Percentiles rank a stretch among this genome's conserved stretches.
Evolutionary conservation across 192 early-diverging fungal genomes (phyloP).

Genomic region (Podila epicladia): DNA sequence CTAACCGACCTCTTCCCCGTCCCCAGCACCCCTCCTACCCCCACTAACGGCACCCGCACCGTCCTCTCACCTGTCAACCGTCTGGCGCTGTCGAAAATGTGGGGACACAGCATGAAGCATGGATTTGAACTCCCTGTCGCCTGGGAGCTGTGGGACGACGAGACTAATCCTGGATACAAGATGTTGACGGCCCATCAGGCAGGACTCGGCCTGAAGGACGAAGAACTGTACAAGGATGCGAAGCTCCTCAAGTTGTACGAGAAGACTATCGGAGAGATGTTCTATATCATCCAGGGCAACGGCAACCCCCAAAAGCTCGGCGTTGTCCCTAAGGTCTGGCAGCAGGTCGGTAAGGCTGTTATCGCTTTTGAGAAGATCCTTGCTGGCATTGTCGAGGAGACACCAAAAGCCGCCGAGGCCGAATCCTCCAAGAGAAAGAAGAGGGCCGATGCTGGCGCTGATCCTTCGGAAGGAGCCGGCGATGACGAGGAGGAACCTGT

Average conservation of each 20-base stretch:
- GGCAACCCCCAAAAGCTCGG: background rate
- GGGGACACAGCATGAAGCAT: conserved; percentile 22
- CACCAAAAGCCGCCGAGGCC: background rate
- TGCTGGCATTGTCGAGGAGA: conserved; percentile 36
- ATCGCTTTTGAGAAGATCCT: conserved; percentile 63
- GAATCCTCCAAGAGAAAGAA: background rate
- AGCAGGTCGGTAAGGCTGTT: conserved; percentile 50
- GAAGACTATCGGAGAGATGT: conserved; percentile 48
- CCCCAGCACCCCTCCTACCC: background rate
- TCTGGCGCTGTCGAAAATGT: conserved; percentile 15
- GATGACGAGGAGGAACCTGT: background rate
- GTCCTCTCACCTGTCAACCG: conserved; percentile 8
- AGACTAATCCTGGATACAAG: conserved; percentile 5
- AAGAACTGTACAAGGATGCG: conserved; percentile 60
- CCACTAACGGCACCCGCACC: background rate
- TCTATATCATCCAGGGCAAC: conserved; percentile 31
- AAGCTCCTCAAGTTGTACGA: conserved; percentile 53
- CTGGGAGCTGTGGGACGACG: conserved; percentile 1
- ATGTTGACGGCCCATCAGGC: conserved; percentile 7
- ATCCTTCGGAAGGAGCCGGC: background rate
- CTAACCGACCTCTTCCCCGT: conserved; percentile 43
- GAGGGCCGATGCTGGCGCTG: background rate
- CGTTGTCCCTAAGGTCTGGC: conserved; percentile 21
- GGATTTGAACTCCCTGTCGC: conserved; percentile 10
- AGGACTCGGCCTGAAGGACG: conserved; percentile 17